phyloP scores from a whole-genome alignment of 2,329 filamentous ascomycete genomes.

The Periconia sp. region DNA sequence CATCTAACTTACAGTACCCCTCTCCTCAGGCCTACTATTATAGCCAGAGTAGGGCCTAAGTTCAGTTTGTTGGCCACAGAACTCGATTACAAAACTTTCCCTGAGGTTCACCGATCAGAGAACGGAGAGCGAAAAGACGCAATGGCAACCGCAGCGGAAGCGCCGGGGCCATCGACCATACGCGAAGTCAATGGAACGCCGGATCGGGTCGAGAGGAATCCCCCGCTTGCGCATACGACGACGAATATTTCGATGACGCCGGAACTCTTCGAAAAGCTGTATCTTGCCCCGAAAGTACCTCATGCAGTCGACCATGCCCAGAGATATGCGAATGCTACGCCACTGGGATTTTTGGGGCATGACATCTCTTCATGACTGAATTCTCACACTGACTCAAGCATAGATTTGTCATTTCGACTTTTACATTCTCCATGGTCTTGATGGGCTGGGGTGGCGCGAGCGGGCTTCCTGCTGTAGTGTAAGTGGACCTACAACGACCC shows the following conservation, averaged over 20 bases:
- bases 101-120: too few relatives aligned
- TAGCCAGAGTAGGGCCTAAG: too few relatives aligned
- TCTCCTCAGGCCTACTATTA: too few relatives aligned
- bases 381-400: background rate
- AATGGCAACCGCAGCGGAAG: constrained; percentile 1
- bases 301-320: constrained; percentile 23
- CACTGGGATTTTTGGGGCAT: constrained; percentile 38
- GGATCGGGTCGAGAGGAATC: constrained; percentile 27
- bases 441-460: constrained; percentile 49
- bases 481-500: constrained; percentile 5
- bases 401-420: constrained; percentile 48
- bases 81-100: too few relatives aligned
- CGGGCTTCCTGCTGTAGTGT: constrained; percentile 43
- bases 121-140: too few relatives aligned
- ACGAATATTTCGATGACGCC: constrained; percentile 36
- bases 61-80: too few relatives aligned
- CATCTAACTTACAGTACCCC: too few relatives aligned
- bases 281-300: constrained; percentile 31
- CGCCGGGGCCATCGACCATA: background rate
- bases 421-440: constrained; percentile 48
- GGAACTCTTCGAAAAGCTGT: constrained; percentile 37
- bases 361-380: too few relatives aligned
- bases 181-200: background rate
- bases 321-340: constrained; percentile 32
- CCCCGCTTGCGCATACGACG: constrained; percentile 23